Conservation (phyloP, 768 basidiomycete species). For the Megacollybia marginata region DNA sequence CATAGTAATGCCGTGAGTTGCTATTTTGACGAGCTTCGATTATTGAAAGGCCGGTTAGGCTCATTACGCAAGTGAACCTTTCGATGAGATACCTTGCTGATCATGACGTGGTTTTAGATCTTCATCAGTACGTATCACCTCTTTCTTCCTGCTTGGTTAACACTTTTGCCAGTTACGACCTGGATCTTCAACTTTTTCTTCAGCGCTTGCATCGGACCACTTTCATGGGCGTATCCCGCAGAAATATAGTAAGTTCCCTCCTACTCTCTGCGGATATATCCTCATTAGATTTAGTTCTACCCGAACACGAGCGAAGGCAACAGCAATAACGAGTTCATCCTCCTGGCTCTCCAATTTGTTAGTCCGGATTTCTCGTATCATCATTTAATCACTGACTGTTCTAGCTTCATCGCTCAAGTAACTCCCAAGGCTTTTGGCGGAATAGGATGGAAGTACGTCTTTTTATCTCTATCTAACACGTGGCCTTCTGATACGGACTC, state of each 20-base stretch:
- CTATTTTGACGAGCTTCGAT: background rate
- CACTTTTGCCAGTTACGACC: conserved; percentile 9
- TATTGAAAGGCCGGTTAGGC: conserved; percentile 14
- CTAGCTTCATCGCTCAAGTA: conserved; percentile 37
- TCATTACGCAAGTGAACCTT: conserved; percentile 24
- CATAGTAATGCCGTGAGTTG: conserved; percentile 25
- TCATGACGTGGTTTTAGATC: conserved; percentile 17
- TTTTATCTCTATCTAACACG: conserved; percentile 1
- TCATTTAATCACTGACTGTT: background rate
- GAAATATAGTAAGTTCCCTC: conserved; percentile 26
- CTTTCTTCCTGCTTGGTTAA: background rate
- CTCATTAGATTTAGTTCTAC: conserved; percentile 21
- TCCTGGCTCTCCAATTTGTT: conserved; percentile 41
- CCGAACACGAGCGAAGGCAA: conserved; percentile 35
- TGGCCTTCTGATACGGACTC: background rate
- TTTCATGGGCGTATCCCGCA: conserved; percentile 39
- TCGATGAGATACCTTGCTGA: background rate
- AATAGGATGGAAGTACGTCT: conserved; percentile 34
- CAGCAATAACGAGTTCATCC: conserved; percentile 34
- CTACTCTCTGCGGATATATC: background rate
- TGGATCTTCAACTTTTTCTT: conserved; percentile 45
- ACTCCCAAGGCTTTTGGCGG: conserved; percentile 31
- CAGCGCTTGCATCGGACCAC: conserved; percentile 35
- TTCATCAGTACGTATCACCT: conserved; percentile 29
- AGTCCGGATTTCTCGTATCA: conserved; percentile 1